phyloP scores from a whole-genome alignment of 305 asterid genomes.

The Solanum hybrid region DNA sequence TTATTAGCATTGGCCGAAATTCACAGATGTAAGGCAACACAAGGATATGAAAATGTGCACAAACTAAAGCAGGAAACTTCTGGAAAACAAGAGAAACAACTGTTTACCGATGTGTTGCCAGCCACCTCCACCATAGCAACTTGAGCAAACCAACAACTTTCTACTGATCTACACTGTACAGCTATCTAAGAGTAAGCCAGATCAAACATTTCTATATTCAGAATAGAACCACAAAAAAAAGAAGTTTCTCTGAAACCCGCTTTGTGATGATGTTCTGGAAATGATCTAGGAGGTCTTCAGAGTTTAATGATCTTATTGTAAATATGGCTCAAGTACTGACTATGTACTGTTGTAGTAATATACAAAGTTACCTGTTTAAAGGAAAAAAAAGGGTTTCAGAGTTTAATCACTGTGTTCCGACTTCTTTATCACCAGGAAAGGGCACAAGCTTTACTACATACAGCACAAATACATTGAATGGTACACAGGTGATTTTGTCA shows the following conservation, averaged over 20 bases:
- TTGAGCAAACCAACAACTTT: not conserved
- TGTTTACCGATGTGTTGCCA: not conserved
- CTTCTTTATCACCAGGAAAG: not conserved
- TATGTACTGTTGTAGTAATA: not conserved
- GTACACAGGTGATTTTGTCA: not conserved
- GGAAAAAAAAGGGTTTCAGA: not conserved
- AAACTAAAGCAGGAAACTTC: not conserved
- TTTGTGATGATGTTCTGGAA: not conserved
- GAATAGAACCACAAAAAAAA: not conserved
- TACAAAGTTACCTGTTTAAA: not conserved
- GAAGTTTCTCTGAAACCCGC: not conserved
- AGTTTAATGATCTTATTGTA: not conserved
- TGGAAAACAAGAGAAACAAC: not conserved
- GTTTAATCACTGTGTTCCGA: not conserved
- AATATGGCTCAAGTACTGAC: not conserved
- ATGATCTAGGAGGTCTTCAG: not conserved
- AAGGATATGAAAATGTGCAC: slow-evolving; percentile 1
- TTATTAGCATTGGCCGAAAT: slow-evolving; percentile 23
- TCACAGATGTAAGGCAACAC: not conserved
- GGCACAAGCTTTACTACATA: not conserved
- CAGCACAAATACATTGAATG: not conserved
- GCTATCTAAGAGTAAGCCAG: not conserved
- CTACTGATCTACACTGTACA: not conserved
- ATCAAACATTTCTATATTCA: not conserved
- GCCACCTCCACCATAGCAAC: not conserved